Evolutionary conservation across 352 stramenopile species (phyloP), one percentile per base, ranked within the genome.

Genomic region (Phytophthora megakarya): DNA sequence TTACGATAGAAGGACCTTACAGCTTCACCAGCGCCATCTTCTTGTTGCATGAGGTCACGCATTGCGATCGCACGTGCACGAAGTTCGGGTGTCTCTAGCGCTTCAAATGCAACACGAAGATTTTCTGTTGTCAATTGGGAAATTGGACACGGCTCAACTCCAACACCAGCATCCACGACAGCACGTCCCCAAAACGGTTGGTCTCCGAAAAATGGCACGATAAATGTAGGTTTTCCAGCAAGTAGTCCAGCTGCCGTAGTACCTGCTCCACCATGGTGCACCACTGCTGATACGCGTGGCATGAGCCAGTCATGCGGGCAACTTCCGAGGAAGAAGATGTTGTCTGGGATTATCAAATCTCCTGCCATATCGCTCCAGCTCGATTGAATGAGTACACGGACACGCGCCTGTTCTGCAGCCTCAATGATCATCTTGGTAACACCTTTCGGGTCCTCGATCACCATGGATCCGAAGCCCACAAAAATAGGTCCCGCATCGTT

Each of bases 161-260:
- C 95, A 1, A 97, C 90, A 26, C 89, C 90, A 33, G 83, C 78
- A 0, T 79, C 80, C 35, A 89, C 60, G 0, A 97, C 88, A 9
- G 94, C 92, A 44, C 91, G 80, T 1, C 91, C 93, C 95, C 95
- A 98, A 65, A 98, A 98, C 26, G 81, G 88, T 65, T 98, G 95
- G 65, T 98, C 95, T 21, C 90, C 92, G 66, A 98, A 98, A 55
- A 98, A 98, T 7, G 95, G 95, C 51, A 95, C 94, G 13, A 98
- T 90, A 53, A 98, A 93, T 7, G 92, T 98, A 1, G 95, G 94
- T 45, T 98, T 95, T 0, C 92, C 92, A 40, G 88, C 89, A 35
- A 95, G 52, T 2, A 98, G 70, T 12, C 92, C 95, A 0, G 92
- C 90, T 18, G 93, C 92, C 16, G 92, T 97, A 26, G 95, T 98